Percentiles rank a stretch among this genome's conserved stretches.
phyloP scores from a whole-genome alignment of 148 eudicot genomes.

The Diospyros kaki region DNA sequence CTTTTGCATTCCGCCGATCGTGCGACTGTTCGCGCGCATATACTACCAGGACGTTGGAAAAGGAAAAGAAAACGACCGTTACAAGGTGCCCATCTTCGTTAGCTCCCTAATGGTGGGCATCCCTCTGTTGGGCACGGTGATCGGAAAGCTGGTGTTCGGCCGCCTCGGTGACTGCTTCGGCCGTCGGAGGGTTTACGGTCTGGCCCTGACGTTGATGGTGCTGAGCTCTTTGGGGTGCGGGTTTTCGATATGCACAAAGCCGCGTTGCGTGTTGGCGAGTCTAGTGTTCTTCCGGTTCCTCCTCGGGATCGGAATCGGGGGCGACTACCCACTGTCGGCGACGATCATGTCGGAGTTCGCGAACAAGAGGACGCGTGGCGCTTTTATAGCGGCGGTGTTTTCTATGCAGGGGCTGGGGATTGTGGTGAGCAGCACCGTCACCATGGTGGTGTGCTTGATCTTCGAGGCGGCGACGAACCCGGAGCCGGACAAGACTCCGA shows the following conservation, averaged over 20 bases:
- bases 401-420: constrained; percentile 75
- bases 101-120: constrained; percentile 31
- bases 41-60: constrained; percentile 26
- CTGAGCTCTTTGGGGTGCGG: constrained; percentile 53
- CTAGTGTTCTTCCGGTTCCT: constrained; percentile 45
- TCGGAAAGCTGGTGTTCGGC: constrained; percentile 54
- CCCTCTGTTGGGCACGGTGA: constrained; percentile 40
- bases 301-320: constrained; percentile 56
- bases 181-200: constrained; percentile 43
- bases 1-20: constrained; percentile 47
- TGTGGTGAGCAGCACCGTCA: constrained; percentile 36
- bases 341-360: constrained; percentile 72
- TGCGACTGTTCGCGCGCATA: constrained; percentile 41
- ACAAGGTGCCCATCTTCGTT: constrained; percentile 18
- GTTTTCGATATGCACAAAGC: constrained; percentile 36
- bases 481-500: not conserved
- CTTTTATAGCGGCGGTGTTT: constrained; percentile 61
- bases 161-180: constrained; percentile 47
- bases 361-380: constrained; percentile 50
- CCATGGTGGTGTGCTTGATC: constrained; percentile 39
- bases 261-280: constrained; percentile 28
- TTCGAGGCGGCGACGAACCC: constrained; percentile 20
- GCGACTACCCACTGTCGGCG: constrained; percentile 65
- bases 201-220: constrained; percentile 42
- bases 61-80: not conserved